These are phyloP conservation scores for Baudoinia panamericana DNA, from an alignment of 495 filamentous ascomycete species.

Conservation along the genomic window DNA sequence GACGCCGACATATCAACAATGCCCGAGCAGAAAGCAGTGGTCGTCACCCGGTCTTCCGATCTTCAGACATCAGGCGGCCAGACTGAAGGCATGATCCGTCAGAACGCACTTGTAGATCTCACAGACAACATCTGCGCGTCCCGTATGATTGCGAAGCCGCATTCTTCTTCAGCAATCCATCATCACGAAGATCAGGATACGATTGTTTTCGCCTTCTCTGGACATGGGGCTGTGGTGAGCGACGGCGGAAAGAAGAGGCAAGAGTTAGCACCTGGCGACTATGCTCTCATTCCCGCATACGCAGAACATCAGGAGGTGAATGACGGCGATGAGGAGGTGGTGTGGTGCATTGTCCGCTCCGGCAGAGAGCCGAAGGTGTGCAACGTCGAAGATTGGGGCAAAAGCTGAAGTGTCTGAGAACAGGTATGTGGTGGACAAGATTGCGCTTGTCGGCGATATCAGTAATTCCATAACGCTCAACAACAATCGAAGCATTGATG, in stretches of 20 bases:
- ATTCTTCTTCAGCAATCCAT: slow-evolving; percentile 39
- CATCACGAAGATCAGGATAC: slow-evolving; percentile 45
- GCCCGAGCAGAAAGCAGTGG: slow-evolving; percentile 14
- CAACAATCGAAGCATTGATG: no score
- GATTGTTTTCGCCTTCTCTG: slow-evolving; percentile 39
- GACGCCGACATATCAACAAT: slow-evolving; percentile 4
- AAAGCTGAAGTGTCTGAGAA: slow-evolving; percentile 9
- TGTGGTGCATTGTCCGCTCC: slow-evolving; percentile 47
- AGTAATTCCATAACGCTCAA: no score
- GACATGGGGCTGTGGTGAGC: slow-evolving; percentile 38
- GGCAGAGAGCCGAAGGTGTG: slow-evolving; percentile 44
- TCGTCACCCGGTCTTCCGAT: slow-evolving; percentile 20
- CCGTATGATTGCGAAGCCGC: slow-evolving; percentile 42
- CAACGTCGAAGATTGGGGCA: slow-evolving; percentile 45
- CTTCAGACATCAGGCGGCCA: slow-evolving; percentile 31
- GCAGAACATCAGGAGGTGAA: slow-evolving; percentile 57
- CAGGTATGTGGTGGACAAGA: no score
- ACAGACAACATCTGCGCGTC: slow-evolving; percentile 42
- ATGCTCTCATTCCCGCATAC: slow-evolving; percentile 50
- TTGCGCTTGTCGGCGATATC: no score
- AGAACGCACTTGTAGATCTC: slow-evolving; percentile 45
- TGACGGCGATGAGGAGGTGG: slow-evolving; percentile 43
- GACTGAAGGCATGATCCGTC: slow-evolving; percentile 39
- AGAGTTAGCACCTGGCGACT: slow-evolving; percentile 45
- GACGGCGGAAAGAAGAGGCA: slow-evolving; percentile 36